Evolutionary conservation across 2,329 filamentous ascomycete species (phyloP).

Genomic region (Dothistroma septosporum): DNA sequence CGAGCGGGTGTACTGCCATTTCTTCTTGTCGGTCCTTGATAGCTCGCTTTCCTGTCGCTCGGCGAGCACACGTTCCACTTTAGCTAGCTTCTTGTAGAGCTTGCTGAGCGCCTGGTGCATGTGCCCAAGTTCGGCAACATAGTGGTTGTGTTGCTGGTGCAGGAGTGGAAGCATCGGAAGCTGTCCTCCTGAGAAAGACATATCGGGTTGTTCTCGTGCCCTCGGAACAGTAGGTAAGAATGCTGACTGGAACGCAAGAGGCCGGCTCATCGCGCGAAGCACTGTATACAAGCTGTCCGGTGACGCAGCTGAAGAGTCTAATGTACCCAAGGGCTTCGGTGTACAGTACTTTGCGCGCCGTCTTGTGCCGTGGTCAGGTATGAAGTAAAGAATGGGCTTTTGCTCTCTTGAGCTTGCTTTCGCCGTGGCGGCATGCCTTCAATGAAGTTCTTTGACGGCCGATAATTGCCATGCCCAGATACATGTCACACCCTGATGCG

Average conservation of each 20-base stretch:
- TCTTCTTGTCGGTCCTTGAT: slow-evolving; percentile 29
- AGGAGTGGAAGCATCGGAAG: slow-evolving; percentile 25
- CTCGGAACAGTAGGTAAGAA: slow-evolving; percentile 5
- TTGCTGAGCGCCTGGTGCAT: slow-evolving; percentile 29
- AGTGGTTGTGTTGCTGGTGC: slow-evolving; percentile 26
- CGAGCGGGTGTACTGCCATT: slow-evolving; percentile 27
- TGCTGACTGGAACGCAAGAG: slow-evolving; percentile 21
- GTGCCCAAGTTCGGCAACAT: slow-evolving; percentile 26
- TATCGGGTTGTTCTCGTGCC: slow-evolving; percentile 10
- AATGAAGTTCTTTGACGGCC: slow-evolving; percentile 25
- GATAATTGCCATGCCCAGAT: slow-evolving; percentile 20
- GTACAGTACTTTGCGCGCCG: slow-evolving; percentile 16
- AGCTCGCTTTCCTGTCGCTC: slow-evolving; percentile 22
- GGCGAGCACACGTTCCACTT: slow-evolving; percentile 22
- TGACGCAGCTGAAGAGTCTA: background rate
- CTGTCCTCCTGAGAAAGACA: slow-evolving; percentile 13
- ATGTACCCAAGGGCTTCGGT: slow-evolving; percentile 5
- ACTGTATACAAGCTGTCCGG: background rate
- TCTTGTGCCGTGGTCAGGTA: slow-evolving; percentile 16
- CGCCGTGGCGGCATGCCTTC: slow-evolving; percentile 21
- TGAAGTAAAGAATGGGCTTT: slow-evolving; percentile 15
- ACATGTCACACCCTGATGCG: slow-evolving; percentile 20
- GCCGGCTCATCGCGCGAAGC: slow-evolving; percentile 22
- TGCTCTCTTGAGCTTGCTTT: slow-evolving; percentile 18
- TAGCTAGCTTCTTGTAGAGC: slow-evolving; percentile 28